Conservation (phyloP, 164 flowering plant species). For the Vitis rotundifolia region DNA sequence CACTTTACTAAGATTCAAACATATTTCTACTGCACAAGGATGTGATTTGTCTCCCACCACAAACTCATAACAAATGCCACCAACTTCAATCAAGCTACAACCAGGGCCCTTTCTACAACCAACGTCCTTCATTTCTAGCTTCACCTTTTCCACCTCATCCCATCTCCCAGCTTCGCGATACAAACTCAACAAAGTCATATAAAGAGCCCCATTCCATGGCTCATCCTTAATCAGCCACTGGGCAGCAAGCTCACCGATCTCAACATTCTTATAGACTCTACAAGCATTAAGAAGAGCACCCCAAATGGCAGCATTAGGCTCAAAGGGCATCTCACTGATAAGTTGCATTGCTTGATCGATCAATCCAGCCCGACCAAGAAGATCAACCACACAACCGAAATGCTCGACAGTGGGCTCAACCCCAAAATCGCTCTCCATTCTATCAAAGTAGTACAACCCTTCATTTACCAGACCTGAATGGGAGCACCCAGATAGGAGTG, state of each 20-base stretch:
- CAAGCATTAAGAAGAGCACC: conserved; percentile 38
- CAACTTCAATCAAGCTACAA: conserved; percentile 39
- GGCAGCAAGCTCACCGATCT: conserved; percentile 27
- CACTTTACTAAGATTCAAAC: conserved; percentile 18
- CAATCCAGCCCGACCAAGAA: conserved; percentile 35
- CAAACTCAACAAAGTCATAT: conserved; percentile 32
- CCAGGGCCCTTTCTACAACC: conserved; percentile 40
- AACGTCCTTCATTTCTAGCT: conserved; percentile 31
- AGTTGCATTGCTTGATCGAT: conserved; percentile 27
- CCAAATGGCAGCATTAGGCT: conserved; percentile 38
- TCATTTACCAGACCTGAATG: conserved; percentile 38
- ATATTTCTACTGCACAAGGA: conserved; percentile 21
- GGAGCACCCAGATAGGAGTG: conserved; percentile 37
- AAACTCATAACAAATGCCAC: conserved; percentile 32
- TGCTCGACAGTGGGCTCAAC: conserved; percentile 36
- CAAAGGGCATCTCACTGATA: conserved; percentile 24
- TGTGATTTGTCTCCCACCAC: conserved; percentile 32
- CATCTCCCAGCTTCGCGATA: conserved; percentile 29
- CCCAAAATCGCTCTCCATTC: conserved; percentile 29
- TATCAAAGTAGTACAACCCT: conserved; percentile 30
- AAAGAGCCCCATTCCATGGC: conserved; percentile 36
- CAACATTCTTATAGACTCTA: conserved; percentile 28
- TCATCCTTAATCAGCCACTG: conserved; percentile 24
- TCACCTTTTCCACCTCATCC: conserved; percentile 33
- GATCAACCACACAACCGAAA: conserved; percentile 40